Base-by-base conservation (phyloP, 176 grass and related monocot species). In the Alopecurus myosuroides region DNA sequence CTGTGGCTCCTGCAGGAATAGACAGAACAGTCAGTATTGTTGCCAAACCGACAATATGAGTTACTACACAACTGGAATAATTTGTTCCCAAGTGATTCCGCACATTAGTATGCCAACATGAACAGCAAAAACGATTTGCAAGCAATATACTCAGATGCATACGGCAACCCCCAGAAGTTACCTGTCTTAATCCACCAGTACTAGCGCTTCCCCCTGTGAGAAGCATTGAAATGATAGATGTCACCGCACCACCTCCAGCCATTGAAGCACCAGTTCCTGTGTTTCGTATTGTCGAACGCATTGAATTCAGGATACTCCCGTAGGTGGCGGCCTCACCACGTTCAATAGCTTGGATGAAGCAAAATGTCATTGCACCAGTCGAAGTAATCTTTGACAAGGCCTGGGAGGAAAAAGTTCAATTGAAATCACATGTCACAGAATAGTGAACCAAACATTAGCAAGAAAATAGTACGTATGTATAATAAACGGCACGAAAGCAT, bases 301-400 rank as follows among this genome's bases (percentile, higher is more conserved):
- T 99, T 25, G 97, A 81, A 52, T 85, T 96, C 55, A 99, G 76
- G 34, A 99, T 96, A 78, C 97, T 96, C 30, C 97, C 97, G 39
- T 99, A 99, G 39, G 97, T 99, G 34, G 86, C 69, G 13, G 44
- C 97, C 40, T 99, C 72, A 7, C 87, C 88, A 57, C 74, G 84
- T 80, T 99, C 97, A 84, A 99, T 89, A 49, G 97, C 97, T 94
- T 99, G 97, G 77, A 99, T 99, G 84, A 99, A 99, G 75, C 97
- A 92, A 63, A 90, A 99, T 57, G 94, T 99, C 97, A 99, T 99
- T 7, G 97, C 97, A 34, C 97, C 97, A 40, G 97, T 99, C 14
- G 97, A 99, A 85, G 97, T 96, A 61, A 94, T 81, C 86, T 66
- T 95, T 37, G 96, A 98, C 62, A 98, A 89, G 82, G 96, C 96